Evolutionary conservation across 805 yeast species (phyloP).

Genomic region (Priceomyces medius): DNA sequence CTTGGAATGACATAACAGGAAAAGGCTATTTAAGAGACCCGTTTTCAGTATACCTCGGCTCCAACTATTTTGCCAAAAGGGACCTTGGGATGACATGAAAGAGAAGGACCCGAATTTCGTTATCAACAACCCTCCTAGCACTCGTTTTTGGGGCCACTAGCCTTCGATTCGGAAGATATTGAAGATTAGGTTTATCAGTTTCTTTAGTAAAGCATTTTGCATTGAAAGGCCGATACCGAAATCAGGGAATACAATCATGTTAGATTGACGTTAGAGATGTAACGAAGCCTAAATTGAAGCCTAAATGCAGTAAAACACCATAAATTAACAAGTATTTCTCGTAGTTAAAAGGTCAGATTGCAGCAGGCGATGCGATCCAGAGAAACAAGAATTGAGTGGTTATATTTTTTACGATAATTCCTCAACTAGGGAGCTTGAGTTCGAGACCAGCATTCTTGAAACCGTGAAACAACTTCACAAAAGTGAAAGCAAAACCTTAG

Average conservation of each 20-base stretch:
- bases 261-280: conserved; percentile 62
- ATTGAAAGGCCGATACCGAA: too few species aligned
- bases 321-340: conserved; percentile 28
- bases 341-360: conserved; percentile 30
- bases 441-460: too few species aligned
- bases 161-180: conserved; percentile 30
- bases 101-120: conserved; percentile 36
- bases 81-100: conserved; percentile 56
- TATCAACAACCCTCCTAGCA: conserved; percentile 53
- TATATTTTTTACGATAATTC: too few species aligned
- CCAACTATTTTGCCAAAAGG: conserved; percentile 62
- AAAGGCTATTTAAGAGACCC: conserved; percentile 19
- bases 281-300: conserved; percentile 57
- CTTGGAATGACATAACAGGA: conserved; percentile 58
- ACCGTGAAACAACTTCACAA: too few species aligned
- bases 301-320: conserved; percentile 33
- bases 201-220: too few species aligned
- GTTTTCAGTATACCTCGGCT: conserved; percentile 37
- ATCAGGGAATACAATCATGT: too few species aligned
- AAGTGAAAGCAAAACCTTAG: too few species aligned
- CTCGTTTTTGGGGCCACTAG: conserved; percentile 63
- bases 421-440: too few species aligned
- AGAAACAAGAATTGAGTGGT: too few species aligned
- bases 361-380: conserved; percentile 11
- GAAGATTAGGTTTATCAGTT: too few species aligned